A percentile compares a stretch with the other conserved stretches of the same genome.
Conservation (phyloP, 2,329 filamentous ascomycete species). For the Hymenoscyphus fraxineus region DNA sequence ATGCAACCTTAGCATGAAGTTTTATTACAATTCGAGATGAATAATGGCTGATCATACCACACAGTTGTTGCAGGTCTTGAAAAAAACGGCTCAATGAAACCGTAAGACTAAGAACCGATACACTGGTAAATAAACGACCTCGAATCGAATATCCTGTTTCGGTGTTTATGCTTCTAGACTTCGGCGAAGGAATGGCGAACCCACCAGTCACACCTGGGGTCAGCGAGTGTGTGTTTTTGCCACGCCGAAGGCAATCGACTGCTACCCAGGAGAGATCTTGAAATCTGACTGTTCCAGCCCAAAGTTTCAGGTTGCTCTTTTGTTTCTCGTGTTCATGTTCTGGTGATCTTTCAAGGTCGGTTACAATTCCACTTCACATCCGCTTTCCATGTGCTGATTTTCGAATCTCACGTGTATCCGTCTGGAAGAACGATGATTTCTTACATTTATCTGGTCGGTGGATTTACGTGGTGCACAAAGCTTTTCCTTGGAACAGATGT, state of each 20-base stretch:
- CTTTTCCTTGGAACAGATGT: not conserved
- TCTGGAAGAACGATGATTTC: not conserved
- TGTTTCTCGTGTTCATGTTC: not conserved
- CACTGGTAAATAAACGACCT: not conserved
- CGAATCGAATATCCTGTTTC: not conserved
- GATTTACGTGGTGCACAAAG: not conserved
- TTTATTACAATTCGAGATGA: not conserved
- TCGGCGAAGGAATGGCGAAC: conserved; percentile 1
- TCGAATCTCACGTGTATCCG: not conserved
- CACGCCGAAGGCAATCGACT: not conserved
- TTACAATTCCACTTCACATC: not conserved
- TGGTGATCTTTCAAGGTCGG: not conserved
- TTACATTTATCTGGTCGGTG: not conserved
- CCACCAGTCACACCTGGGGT: not conserved
- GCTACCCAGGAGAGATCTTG: not conserved
- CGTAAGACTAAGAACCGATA: not conserved
- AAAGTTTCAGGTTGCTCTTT: conserved; percentile 1
- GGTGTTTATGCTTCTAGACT: not conserved
- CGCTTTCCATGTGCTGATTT: not conserved
- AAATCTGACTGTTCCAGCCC: not conserved
- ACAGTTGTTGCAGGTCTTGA: not conserved
- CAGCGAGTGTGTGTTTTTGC: not conserved
- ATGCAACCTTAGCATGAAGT: not conserved
- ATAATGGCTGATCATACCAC: not conserved
- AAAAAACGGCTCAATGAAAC: not conserved